Percentiles rank a stretch among this genome's conserved stretches.
Evolutionary conservation across 495 filamentous ascomycete species (phyloP).

Genomic region (Pseudoneurospora amorphoporcata): DNA sequence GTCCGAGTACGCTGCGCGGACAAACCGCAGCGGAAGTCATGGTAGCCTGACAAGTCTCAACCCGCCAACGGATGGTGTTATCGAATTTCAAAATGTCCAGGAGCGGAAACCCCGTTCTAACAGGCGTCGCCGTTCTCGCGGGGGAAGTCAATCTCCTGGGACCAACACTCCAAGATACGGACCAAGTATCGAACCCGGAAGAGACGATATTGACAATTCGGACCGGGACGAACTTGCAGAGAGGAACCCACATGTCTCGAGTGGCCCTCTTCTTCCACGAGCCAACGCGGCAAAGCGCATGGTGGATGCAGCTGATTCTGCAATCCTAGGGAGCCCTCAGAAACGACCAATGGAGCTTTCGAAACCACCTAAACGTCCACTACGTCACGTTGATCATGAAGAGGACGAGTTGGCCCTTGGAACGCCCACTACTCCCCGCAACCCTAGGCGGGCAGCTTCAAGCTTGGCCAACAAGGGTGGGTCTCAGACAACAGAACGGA

Average conservation of each 20-base stretch:
- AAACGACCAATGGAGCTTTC: not conserved
- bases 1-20: not conserved
- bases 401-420: slow-evolving; percentile 1
- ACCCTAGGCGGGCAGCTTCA: not conserved
- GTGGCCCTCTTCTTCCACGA: not conserved
- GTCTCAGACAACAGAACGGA: not conserved
- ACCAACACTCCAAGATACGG: not conserved
- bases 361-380: not conserved
- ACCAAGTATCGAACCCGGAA: not conserved
- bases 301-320: slow-evolving; percentile 7
- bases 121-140: slow-evolving; percentile 6
- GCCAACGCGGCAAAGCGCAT: not conserved
- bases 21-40: slow-evolving; percentile 2
- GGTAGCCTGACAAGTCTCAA: slow-evolving; percentile 13
- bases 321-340: slow-evolving; percentile 2
- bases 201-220: slow-evolving; percentile 5
- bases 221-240: slow-evolving; percentile 7
- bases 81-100: slow-evolving; percentile 15
- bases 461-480: not conserved
- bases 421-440: not conserved
- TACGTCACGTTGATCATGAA: not conserved
- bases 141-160: not conserved
- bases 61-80: slow-evolving; percentile 1
- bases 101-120: not conserved
- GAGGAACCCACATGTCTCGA: not conserved